Evolutionary conservation across 345 rosid genomes (phyloP).

Genomic region (Salix exigua): DNA sequence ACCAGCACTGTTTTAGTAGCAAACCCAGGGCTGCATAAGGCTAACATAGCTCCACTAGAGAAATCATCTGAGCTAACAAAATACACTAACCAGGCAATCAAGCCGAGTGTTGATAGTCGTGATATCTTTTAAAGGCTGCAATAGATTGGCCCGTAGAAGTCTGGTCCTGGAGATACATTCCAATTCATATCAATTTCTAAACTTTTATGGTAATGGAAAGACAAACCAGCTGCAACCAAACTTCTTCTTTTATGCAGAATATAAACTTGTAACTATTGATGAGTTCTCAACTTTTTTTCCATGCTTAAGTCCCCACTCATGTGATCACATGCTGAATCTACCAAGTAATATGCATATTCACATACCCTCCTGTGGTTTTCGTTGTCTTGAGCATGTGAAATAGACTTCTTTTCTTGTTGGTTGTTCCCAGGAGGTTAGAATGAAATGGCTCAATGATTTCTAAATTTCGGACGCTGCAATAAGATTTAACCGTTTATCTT

Average conservation of each 20-base stretch:
- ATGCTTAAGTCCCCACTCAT: background rate
- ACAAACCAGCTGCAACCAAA: background rate
- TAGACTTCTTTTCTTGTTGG: slow-evolving; percentile 85
- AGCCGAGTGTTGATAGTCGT: slow-evolving; percentile 91
- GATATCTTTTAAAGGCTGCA: slow-evolving; percentile 94
- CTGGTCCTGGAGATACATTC: slow-evolving; percentile 67
- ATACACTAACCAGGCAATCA: slow-evolving; percentile 79
- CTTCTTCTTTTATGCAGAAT: background rate
- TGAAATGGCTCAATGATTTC: slow-evolving; percentile 87
- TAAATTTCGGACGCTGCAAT: slow-evolving; percentile 81
- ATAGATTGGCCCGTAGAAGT: slow-evolving; percentile 92
- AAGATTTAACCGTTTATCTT: slow-evolving; percentile 11
- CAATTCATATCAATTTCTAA: slow-evolving; percentile 13
- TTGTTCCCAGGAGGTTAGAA: slow-evolving; percentile 79
- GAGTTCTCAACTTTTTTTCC: background rate
- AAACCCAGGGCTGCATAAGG: too few species aligned
- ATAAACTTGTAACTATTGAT: background rate
- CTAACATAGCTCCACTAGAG: slow-evolving; percentile 15
- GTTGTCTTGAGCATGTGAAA: slow-evolving; percentile 96
- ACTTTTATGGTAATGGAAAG: slow-evolving; percentile 5
- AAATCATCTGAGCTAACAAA: slow-evolving; percentile 12
- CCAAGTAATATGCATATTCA: slow-evolving; percentile 9
- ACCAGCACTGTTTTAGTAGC: too few species aligned
- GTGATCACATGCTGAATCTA: slow-evolving; percentile 8
- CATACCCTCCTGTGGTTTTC: slow-evolving; percentile 90